A percentile compares a stretch with the other conserved stretches of the same genome.
Evolutionary conservation across 2,329 filamentous ascomycete genomes (phyloP).

Genomic region (Sordariomycetes sp.): DNA sequence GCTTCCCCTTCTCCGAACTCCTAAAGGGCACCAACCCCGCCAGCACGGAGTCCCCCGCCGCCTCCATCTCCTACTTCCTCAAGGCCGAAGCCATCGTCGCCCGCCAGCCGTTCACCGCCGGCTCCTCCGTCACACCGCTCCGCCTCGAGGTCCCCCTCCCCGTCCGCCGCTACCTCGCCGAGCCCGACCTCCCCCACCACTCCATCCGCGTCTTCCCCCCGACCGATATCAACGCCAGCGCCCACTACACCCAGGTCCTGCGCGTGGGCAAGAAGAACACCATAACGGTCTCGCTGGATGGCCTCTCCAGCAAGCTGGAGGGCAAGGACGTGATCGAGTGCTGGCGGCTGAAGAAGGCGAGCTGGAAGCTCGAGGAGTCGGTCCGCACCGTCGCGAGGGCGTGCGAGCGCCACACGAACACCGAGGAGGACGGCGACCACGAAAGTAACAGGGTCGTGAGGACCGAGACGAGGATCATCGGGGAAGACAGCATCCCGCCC

Average conservation of each 20-base stretch:
- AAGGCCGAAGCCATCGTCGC: constrained; percentile 53
- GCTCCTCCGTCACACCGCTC: constrained; percentile 25
- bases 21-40: constrained; percentile 80
- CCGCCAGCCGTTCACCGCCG: constrained; percentile 43
- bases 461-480: constrained; percentile 66
- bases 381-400: constrained; percentile 69
- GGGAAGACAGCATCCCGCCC: constrained; percentile 67
- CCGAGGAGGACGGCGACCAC: constrained; percentile 17
- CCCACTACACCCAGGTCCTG: constrained; percentile 72
- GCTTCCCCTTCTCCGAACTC: constrained; percentile 82
- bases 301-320: constrained; percentile 63
- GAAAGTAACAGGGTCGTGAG: constrained; percentile 53
- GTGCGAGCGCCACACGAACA: constrained; percentile 62
- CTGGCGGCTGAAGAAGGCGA: constrained; percentile 85
- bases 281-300: constrained; percentile 71
- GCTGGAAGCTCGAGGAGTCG: constrained; percentile 87
- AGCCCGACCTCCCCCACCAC: constrained; percentile 71
- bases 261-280: constrained; percentile 78
- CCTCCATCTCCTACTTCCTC: constrained; percentile 70
- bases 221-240: constrained; percentile 81
- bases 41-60: constrained; percentile 63
- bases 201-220: constrained; percentile 92
- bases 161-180: constrained; percentile 66
- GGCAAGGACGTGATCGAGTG: constrained; percentile 61
- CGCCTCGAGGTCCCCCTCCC: constrained; percentile 58